A percentile compares a stretch with the other conserved stretches of the same genome.
Evolutionary conservation across 2,329 filamentous ascomycete genomes (phyloP).

Genomic region (Microcyclospora pomicola): DNA sequence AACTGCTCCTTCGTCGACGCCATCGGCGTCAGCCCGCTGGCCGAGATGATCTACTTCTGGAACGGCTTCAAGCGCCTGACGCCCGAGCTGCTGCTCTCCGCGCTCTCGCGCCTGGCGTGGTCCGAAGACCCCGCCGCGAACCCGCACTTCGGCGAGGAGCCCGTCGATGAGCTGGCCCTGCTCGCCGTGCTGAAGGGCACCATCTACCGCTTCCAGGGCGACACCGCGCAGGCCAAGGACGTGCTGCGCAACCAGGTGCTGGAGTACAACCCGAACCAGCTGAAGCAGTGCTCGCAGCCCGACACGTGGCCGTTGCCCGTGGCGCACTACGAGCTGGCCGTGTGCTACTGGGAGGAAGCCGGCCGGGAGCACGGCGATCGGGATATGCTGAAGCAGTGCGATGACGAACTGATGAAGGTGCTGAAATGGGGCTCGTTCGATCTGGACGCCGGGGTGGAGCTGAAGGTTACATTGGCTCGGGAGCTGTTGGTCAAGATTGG

Average conservation of each 20-base stretch:
- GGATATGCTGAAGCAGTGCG: conserved; percentile 46
- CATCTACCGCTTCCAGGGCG: conserved; percentile 49
- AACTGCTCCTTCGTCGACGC: conserved; percentile 62
- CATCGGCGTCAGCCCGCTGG: conserved; percentile 62
- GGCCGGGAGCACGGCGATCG: conserved; percentile 25
- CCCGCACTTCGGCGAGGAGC: conserved; percentile 37
- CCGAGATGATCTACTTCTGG: conserved; percentile 93
- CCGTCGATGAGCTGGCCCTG: conserved; percentile 48
- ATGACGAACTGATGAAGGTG: conserved; percentile 51
- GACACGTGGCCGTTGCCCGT: conserved; percentile 62
- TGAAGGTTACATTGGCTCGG: conserved; percentile 57
- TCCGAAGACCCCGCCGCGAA: conserved; percentile 45
- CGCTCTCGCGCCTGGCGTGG: conserved; percentile 50
- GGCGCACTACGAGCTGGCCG: conserved; percentile 76
- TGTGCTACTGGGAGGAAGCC: conserved; percentile 60
- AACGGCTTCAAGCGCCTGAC: conserved; percentile 76
- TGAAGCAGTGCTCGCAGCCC: conserved; percentile 38
- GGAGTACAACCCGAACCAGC: conserved; percentile 37
- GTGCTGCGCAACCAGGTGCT: conserved; percentile 51
- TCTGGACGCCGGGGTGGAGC: conserved; percentile 57
- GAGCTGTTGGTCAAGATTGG: conserved; percentile 41
- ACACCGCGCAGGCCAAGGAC: conserved; percentile 44
- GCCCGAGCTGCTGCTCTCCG: conserved; percentile 47
- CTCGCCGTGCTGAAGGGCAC: conserved; percentile 53
- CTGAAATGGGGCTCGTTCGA: conserved; percentile 58